Evolutionary conservation across 805 yeast genomes (phyloP), one percentile per base, ranked within the genome.

Genomic region (Saturnispora serradocipensis): DNA sequence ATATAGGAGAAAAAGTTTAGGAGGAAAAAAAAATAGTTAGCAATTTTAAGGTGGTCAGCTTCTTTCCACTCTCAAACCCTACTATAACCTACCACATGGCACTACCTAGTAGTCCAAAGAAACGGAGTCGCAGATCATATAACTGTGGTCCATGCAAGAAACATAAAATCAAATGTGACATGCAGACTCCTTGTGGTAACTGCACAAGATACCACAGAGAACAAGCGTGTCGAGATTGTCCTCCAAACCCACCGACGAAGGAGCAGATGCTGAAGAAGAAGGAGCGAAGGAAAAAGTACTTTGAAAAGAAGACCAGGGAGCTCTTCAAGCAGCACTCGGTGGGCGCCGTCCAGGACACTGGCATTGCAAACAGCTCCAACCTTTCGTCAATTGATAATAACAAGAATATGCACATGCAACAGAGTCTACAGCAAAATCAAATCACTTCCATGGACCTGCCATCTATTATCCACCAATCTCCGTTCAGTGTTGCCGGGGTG

Each of bases 91-190:
- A 13, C 8, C 42, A 10, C 22, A 45, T 45, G 27, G 24, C 38
- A n/a, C 11, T 32, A 36, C 25, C 27, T n/a, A 30, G 32, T 30
- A 8, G 20, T 22, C 35, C 44, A 13, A 58, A 49, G 18, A 71
- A 70, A 55, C 59, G 76, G 51, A 72, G 70, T 47, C 62, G 82
- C 53, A 64, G 81, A 43, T 72, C 78, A n/a, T 77, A 77, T 58
- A 73, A 74, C 50, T 78, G 82, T 60, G 82, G 81, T 1, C 80
- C 79, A 2, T 78, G 82, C 56, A 75, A 75, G 56, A 61, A 66
- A n/a, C 72, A 74, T 52, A 77, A 78, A 60, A 74, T 76, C 58
- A 76, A 75, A 58, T 78, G 82, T 62, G 80, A 78, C 55, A 69
- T 75, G 52, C 58, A 65, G 45, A 63, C 64, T 7, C 81, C 81